Percentiles rank a stretch among this genome's conserved stretches.
These are phyloP conservation scores for Ettlia oleoabundans DNA, from an alignment of 139 green algal genomes.

Conservation along the genomic window DNA sequence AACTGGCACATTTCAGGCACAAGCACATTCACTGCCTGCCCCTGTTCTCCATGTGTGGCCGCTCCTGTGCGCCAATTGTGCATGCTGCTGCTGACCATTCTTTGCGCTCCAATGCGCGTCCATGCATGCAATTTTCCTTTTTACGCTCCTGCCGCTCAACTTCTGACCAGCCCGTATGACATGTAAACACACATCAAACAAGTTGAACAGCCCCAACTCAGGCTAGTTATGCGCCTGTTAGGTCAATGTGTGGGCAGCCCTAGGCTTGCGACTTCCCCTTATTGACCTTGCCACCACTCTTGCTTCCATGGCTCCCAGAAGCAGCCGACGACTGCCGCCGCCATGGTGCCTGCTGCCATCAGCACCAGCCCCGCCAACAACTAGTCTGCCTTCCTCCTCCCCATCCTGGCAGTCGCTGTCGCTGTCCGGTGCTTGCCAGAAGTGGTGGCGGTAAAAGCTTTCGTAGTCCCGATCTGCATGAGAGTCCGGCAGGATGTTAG, in stretches of 20 bases:
- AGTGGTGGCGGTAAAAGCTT: conserved; percentile 18
- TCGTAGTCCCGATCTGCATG: conserved; percentile 24
- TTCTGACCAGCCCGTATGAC: no score
- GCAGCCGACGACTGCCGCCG: not conserved
- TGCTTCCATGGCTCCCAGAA: not conserved
- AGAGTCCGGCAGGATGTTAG: not conserved
- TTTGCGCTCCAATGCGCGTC: no score
- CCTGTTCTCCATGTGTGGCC: not conserved
- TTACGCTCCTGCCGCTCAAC: not conserved
- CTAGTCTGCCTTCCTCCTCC: not conserved
- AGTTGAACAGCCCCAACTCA: no score
- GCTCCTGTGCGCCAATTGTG: not conserved
- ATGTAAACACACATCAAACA: no score
- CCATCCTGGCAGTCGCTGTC: conserved; percentile 12
- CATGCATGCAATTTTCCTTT: no score
- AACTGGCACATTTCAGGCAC: not conserved
- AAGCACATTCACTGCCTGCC: not conserved
- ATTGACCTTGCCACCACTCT: no score
- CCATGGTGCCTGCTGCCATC: not conserved
- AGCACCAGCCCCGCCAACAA: not conserved
- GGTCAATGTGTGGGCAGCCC: no score
- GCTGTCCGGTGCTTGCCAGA: not conserved
- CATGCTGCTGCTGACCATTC: not conserved
- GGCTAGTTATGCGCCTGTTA: no score
- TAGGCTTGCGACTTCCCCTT: no score